A percentile compares a stretch with the other conserved stretches of the same genome.
These are phyloP conservation scores for Paspalum notatum DNA, from an alignment of 176 grass and related monocot species.

Conservation along the genomic window DNA sequence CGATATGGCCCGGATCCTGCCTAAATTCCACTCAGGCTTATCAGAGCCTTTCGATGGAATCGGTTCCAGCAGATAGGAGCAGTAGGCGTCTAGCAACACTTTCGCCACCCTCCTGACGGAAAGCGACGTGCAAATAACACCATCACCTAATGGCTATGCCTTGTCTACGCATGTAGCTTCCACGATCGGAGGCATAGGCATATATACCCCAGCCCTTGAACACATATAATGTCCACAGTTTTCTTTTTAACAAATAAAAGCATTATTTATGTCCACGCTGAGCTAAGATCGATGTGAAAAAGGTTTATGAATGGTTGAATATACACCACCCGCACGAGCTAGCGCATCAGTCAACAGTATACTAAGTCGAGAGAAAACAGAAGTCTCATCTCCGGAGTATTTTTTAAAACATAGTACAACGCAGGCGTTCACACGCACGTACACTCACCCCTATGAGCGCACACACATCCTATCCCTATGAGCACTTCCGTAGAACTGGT, in stretches of 20 bases:
- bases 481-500: too few relatives aligned
- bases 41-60: slow-evolving; percentile 27
- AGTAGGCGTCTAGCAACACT: slow-evolving; percentile 27
- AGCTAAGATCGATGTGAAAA: background rate
- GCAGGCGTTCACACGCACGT: too few relatives aligned
- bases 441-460: too few relatives aligned
- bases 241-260: background rate
- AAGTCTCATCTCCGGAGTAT: background rate
- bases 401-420: too few relatives aligned
- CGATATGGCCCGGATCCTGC: slow-evolving; percentile 35
- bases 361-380: background rate
- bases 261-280: background rate
- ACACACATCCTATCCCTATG: too few relatives aligned
- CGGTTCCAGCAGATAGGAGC: slow-evolving; percentile 26
- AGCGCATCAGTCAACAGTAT: background rate
- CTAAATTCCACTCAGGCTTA: slow-evolving; percentile 38
- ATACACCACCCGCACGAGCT: background rate
- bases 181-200: slow-evolving; percentile 39
- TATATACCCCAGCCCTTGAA: slow-evolving; percentile 2
- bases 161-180: slow-evolving; percentile 29
- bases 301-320: background rate
- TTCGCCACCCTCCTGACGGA: slow-evolving; percentile 51
- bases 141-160: slow-evolving; percentile 36
- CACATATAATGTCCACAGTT: slow-evolving; percentile 12
- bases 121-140: slow-evolving; percentile 32